Percentiles rank a stretch among this genome's conserved stretches.
Evolutionary conservation across 352 stramenopile genomes (phyloP).

Genomic region (Globisporangium sylvaticum): DNA sequence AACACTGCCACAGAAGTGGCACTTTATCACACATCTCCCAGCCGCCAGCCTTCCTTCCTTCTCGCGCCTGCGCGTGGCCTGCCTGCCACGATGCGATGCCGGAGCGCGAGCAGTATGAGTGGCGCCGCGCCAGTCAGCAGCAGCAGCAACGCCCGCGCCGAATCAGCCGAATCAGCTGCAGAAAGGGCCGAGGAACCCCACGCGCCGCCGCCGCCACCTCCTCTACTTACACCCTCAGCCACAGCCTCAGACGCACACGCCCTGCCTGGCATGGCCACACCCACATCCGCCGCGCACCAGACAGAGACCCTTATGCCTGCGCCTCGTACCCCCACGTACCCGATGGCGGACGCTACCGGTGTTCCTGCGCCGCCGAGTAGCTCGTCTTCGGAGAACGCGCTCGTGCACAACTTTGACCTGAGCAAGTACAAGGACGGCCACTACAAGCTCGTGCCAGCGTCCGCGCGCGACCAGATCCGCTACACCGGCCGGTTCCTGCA

Average conservation of each 20-base stretch:
- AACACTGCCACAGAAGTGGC: neutral
- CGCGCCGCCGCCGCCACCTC: neutral
- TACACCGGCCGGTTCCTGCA: constrained; percentile 74
- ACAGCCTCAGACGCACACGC: neutral
- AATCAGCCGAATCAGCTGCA: neutral
- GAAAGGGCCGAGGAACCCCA: neutral
- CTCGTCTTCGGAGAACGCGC: constrained; percentile 29
- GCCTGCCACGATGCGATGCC: neutral
- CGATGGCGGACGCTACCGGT: neutral
- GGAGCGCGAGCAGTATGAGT: constrained; percentile 7
- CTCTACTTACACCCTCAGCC: neutral
- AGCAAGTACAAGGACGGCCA: constrained; percentile 68
- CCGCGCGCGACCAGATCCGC: constrained; percentile 62
- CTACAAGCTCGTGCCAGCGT: constrained; percentile 67
- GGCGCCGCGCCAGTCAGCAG: neutral
- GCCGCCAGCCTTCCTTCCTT: neutral
- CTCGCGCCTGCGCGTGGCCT: neutral
- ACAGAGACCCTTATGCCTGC: neutral
- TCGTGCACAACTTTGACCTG: constrained; percentile 82
- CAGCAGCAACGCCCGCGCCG: neutral
- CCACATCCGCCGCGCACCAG: constrained; percentile 6
- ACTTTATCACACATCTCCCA: neutral
- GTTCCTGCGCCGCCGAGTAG: constrained; percentile 6
- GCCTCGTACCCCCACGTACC: constrained; percentile 13
- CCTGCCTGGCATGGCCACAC: constrained; percentile 1